A percentile compares a stretch with the other conserved stretches of the same genome.
phyloP scores from a whole-genome alignment of 2,329 filamentous ascomycete species.

The Penicillium crustosum region DNA sequence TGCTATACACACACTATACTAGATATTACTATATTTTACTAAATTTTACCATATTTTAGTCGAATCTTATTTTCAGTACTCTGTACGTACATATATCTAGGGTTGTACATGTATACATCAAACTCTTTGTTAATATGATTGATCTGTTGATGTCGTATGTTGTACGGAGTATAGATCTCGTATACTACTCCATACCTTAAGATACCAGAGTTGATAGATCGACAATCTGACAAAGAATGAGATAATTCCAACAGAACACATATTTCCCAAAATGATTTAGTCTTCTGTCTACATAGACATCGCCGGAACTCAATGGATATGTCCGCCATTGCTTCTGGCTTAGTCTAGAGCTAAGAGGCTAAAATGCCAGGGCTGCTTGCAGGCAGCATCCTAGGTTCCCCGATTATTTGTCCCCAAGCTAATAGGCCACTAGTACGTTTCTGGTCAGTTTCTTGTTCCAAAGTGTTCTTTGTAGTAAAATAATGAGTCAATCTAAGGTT shows the following conservation, averaged over 20 bases:
- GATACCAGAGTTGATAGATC: conserved; percentile 1
- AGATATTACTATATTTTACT: background rate
- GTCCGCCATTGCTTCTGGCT: background rate
- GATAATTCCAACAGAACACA: no score
- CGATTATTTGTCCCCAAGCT: background rate
- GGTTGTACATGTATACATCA: background rate
- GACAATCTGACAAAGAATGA: background rate
- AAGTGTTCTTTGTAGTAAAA: background rate
- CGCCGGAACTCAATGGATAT: background rate
- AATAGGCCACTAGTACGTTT: background rate
- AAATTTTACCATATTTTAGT: background rate
- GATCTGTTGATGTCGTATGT: background rate
- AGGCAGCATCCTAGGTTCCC: background rate
- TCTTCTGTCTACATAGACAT: background rate
- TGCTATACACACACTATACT: no score
- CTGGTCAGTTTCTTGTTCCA: no score
- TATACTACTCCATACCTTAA: background rate
- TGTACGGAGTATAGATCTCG: background rate
- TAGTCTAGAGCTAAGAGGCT: background rate
- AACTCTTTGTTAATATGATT: background rate
- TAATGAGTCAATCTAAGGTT: background rate
- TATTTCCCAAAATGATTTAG: background rate
- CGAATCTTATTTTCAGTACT: no score
- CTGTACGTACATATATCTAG: no score
- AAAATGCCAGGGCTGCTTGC: background rate